These are phyloP conservation scores for Penicillium antarcticum DNA, from an alignment of 495 filamentous ascomycete genomes.

Conservation along the genomic window DNA sequence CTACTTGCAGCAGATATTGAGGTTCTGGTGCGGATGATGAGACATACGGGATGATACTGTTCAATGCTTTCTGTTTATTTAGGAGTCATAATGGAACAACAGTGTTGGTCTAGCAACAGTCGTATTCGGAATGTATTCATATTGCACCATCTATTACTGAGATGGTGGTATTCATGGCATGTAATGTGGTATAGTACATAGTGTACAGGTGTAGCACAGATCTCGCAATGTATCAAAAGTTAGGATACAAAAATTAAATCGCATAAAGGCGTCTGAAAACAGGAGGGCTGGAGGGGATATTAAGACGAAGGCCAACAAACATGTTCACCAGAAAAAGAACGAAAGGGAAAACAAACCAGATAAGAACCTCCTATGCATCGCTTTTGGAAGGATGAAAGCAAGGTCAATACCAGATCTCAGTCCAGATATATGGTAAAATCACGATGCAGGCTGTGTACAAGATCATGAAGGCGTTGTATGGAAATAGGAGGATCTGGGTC, in stretches of 20 bases:
- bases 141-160: slow-evolving; percentile 11
- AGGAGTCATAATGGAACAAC: not conserved
- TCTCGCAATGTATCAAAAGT: not conserved
- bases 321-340: slow-evolving; percentile 9
- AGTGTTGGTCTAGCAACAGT: not conserved
- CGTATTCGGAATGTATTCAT: slow-evolving; percentile 5
- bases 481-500: slow-evolving; percentile 55
- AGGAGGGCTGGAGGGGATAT: slow-evolving; percentile 2
- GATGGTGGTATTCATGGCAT: not conserved
- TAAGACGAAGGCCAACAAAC: slow-evolving; percentile 4
- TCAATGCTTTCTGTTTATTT: not conserved
- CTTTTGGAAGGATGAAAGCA: not conserved
- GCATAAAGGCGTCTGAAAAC: slow-evolving; percentile 9
- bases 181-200: slow-evolving; percentile 12
- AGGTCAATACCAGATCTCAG: slow-evolving; percentile 30
- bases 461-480: slow-evolving; percentile 61
- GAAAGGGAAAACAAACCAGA: not conserved
- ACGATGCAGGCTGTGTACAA: slow-evolving; percentile 88
- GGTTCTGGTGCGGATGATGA: not conserved
- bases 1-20: no score
- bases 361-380: not conserved
- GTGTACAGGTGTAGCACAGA: not conserved
- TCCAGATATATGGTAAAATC: slow-evolving; percentile 75
- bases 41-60: no score
- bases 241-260: slow-evolving; percentile 13